A percentile compares a stretch with the other conserved stretches of the same genome.
phyloP scores from a whole-genome alignment of 805 yeast genomes.

The Yarrowia sp. region DNA sequence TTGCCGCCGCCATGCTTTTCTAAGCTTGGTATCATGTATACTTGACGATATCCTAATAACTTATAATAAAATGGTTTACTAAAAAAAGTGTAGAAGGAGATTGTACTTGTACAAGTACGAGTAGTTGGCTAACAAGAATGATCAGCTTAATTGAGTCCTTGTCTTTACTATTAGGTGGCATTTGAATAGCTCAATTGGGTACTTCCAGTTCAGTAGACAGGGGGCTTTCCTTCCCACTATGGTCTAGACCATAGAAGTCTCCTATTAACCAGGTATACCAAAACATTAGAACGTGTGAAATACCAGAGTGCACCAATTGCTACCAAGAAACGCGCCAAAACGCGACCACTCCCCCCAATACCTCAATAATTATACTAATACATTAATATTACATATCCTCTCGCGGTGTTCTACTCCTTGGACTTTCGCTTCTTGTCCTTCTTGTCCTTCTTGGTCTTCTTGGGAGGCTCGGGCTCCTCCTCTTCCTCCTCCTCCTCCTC shows the following conservation, averaged over 20 bases:
- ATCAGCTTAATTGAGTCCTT: no score
- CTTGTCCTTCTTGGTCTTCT: constrained; percentile 31
- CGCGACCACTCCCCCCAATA: neutral
- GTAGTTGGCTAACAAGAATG: no score
- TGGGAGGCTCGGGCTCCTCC: constrained; percentile 17
- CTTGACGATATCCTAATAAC: constrained; percentile 20
- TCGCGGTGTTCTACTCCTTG: constrained; percentile 3
- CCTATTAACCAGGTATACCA: neutral
- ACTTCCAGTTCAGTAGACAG: no score
- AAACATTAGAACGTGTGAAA: neutral
- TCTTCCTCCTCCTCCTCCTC: constrained; percentile 47
- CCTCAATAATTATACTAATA: constrained; percentile 16
- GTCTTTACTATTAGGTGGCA: no score
- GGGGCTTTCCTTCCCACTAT: no score
- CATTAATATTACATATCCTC: constrained; percentile 28
- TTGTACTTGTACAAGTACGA: no score
- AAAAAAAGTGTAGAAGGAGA: no score
- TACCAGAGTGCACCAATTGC: no score
- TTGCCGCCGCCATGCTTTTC: constrained; percentile 32
- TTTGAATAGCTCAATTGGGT: no score
- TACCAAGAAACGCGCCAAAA: neutral
- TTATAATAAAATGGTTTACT: neutral
- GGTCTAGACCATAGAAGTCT: no score
- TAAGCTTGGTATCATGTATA: constrained; percentile 7
- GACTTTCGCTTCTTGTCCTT: constrained; percentile 19